Conservation (phyloP, 768 basidiomycete species). For the Russula sp. region DNA sequence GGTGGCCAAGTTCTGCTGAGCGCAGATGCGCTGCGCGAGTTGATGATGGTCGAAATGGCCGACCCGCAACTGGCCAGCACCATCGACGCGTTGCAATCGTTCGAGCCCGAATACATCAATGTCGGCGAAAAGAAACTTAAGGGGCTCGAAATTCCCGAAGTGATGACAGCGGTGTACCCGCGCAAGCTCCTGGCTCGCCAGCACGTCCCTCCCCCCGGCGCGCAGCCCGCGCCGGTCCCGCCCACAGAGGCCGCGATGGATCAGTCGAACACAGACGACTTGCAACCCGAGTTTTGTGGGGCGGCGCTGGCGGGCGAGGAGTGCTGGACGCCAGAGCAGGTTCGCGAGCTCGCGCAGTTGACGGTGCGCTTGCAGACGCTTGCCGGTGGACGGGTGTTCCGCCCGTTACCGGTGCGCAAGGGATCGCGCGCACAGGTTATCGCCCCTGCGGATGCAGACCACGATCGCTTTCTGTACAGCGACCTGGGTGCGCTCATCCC, state of each 20-base stretch:
- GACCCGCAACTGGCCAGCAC: conserved; percentile 36
- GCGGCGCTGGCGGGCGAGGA: background rate
- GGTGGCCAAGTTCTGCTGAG: conserved; percentile 95
- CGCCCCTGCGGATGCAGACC: conserved; percentile 24
- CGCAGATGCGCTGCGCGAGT: conserved; percentile 79
- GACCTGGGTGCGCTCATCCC: conserved; percentile 61
- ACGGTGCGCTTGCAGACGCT: conserved; percentile 79
- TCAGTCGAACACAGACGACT: conserved; percentile 35
- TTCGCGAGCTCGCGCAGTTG: conserved; percentile 64
- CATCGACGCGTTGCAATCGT: conserved; percentile 66
- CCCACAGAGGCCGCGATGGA: conserved; percentile 27
- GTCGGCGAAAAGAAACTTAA: conserved; percentile 92
- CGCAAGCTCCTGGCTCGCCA: conserved; percentile 64
- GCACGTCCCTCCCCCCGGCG: conserved; percentile 22
- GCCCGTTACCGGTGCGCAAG: conserved; percentile 20
- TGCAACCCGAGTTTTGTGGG: conserved; percentile 39
- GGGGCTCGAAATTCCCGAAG: conserved; percentile 88
- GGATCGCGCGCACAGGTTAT: conserved; percentile 19
- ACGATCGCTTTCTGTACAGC: conserved; percentile 11
- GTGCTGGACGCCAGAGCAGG: conserved; percentile 60
- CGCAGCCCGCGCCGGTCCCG: background rate
- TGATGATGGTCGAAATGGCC: conserved; percentile 47
- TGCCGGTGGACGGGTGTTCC: conserved; percentile 37
- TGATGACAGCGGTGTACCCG: conserved; percentile 81
- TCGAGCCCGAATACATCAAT: conserved; percentile 64